phyloP scores from a whole-genome alignment of 179 eudicot genomes.

The Sideroxylon spinosum region DNA sequence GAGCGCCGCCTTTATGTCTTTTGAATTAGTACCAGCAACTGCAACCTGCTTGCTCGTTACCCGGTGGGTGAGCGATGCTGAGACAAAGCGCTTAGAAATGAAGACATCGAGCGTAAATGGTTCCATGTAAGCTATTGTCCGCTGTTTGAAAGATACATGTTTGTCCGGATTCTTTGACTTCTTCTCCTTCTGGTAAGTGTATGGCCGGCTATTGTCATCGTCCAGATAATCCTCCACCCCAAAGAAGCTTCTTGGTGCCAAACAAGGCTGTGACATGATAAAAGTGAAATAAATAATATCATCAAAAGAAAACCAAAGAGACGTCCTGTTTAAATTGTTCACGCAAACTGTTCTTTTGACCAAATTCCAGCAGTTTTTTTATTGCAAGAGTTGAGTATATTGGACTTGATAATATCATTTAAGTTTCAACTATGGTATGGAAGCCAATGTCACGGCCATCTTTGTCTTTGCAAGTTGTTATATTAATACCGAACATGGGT shows the following conservation, averaged over 20 bases:
- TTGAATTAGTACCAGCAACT: conserved; percentile 93
- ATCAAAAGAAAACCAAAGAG: too few relatives aligned
- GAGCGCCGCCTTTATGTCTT: conserved; percentile 79
- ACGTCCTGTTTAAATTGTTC: background rate
- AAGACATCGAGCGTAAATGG: conserved; percentile 90
- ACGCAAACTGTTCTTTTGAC: background rate
- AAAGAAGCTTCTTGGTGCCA: conserved; percentile 79
- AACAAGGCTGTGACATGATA: conserved; percentile 41
- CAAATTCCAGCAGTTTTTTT: background rate
- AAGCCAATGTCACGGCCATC: background rate
- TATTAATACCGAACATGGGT: background rate
- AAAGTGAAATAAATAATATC: background rate
- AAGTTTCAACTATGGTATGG: background rate
- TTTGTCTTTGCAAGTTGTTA: background rate
- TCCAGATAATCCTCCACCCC: conserved; percentile 93
- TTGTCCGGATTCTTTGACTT: conserved; percentile 80
- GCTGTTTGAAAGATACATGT: conserved; percentile 73
- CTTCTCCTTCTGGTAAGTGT: conserved; percentile 84
- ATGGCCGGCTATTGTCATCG: conserved; percentile 82
- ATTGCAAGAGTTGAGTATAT: background rate
- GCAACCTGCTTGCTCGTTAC: conserved; percentile 91
- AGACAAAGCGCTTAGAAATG: conserved; percentile 90
- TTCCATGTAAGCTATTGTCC: conserved; percentile 80
- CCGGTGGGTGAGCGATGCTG: conserved; percentile 86
- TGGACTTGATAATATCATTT: too few relatives aligned